Base-by-base conservation (phyloP, 805 yeast genomes). In the Kodamaea restingae region DNA sequence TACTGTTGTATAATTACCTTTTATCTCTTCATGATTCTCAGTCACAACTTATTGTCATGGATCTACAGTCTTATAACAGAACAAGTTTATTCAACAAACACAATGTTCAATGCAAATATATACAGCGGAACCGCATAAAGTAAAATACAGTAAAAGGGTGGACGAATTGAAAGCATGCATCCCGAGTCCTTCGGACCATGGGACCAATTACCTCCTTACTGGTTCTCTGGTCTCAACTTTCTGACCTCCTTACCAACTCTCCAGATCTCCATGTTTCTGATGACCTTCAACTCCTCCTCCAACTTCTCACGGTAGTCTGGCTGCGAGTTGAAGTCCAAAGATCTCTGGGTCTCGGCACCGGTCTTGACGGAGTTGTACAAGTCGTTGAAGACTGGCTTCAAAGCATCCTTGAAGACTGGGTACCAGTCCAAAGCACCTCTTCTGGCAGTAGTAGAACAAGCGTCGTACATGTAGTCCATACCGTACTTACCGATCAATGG, bases 391-490 rank as follows among this genome's bases (percentile, higher is more conserved):
- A 93, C 97, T 62, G 98, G 98, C 80, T 93, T 93, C 74, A 93
- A 80, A 64, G 97, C 96, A 57, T 87, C 91, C 81, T 90, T 90
- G 88, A 93, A 93, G 72, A 84, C 76, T 72, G 98, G 98, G 80
- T 93, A 91, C 98, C 98, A 93, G 79, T 93, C 98, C 61, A 93
- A 81, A 67, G 98, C 98, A 81, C 98, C 98, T 78, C 98, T 88
- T 81, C 98, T 88, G 62, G 98, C 98, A 55, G 98, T 93, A 65
- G 98, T 93, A 55, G 98, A 93, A 76, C 98, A 93, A 61, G 98
- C 98, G 67, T 93, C 98, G 82, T 93, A 93, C 98, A 93, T 93
- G 91, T 93, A 93, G 76, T 93, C 98, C 98, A 93, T 93, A 77
- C 98, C 98, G 81, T 93, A 86, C 75, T 88, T 88, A 75, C 98